Percentiles rank a stretch among this genome's conserved stretches.
Evolutionary conservation across 129 eudicot species (phyloP).

Genomic region (Arctium lappa): DNA sequence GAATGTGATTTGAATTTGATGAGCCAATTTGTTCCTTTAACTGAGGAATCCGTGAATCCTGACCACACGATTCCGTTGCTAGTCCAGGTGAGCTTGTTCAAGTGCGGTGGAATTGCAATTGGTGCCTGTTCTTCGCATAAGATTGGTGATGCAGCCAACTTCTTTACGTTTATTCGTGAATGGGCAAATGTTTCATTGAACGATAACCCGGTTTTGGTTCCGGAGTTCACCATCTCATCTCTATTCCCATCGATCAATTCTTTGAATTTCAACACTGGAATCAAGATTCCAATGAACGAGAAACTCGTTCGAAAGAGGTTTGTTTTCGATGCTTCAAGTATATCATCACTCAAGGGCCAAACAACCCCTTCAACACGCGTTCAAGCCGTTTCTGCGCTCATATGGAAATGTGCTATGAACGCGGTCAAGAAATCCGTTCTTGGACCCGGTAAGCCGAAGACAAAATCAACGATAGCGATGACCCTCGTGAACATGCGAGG

Average conservation of each 20-base stretch:
- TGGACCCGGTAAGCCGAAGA: not conserved
- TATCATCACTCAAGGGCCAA: slow-evolving; percentile 21
- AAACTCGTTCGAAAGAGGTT: slow-evolving; percentile 23
- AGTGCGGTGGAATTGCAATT: slow-evolving; percentile 35
- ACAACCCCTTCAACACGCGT: slow-evolving; percentile 21
- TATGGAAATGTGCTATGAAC: slow-evolving; percentile 29
- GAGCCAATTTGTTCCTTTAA: slow-evolving; percentile 16
- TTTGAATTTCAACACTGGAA: slow-evolving; percentile 16
- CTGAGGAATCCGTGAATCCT: slow-evolving; percentile 8
- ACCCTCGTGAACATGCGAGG: slow-evolving; percentile 32
- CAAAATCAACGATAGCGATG: slow-evolving; percentile 12
- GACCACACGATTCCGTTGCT: slow-evolving; percentile 34
- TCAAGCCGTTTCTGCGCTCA: slow-evolving; percentile 26
- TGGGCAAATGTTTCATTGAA: slow-evolving; percentile 26
- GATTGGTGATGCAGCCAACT: slow-evolving; percentile 22
- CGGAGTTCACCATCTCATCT: slow-evolving; percentile 7
- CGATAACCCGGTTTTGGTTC: slow-evolving; percentile 7
- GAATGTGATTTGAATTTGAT: not conserved
- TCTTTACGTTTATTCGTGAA: slow-evolving; percentile 23
- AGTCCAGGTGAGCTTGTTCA: slow-evolving; percentile 27
- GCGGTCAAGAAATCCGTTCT: not conserved
- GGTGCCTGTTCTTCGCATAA: slow-evolving; percentile 33
- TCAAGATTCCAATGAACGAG: not conserved
- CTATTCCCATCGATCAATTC: slow-evolving; percentile 11
- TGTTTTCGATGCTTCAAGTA: slow-evolving; percentile 17